Evolutionary conservation across 2,329 filamentous ascomycete species (phyloP), one percentile per base, ranked within the genome.

Genomic region (Hymenoscyphus repandus): DNA sequence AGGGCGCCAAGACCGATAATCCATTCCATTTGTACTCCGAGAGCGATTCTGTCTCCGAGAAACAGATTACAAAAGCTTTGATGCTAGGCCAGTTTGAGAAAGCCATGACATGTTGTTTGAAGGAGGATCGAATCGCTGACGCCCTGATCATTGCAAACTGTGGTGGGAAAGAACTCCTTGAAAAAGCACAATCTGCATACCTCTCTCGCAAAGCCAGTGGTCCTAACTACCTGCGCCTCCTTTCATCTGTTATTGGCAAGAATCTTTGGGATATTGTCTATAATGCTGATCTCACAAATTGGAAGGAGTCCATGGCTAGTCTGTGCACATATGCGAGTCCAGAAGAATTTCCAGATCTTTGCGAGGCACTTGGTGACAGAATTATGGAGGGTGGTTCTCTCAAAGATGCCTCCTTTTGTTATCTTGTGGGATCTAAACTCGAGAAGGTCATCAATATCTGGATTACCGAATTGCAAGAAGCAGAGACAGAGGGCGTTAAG

Each of bases 91-190:
- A 95, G 57, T 99, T 99, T 63, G 83, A 91, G 51, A 87, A 87
- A 66, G 93, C 93, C 15, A 85, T 95, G 51, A 88, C 95, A 50
- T 82, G 96, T 46, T 96, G 90, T 62, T 73, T 99, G 13, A 84
- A 88, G 63, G 90, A 96, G 68, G 84, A 95, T 58, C 84, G 91
- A 47, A 83, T 97, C 67, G 93, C 93, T 0, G 93, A 99, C 71
- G 93, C 93, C 36, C 96, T 99, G 71, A 90, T 99, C 74, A 92
- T 99, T 66, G 93, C 95, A 42, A 96, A 97, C 63, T 97, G 91
- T 63, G 91, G 93, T 52, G 93, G 92, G 44, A 90, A 95, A 67
- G 87, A 90, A 58, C 86, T 95, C 53, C 86, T 97, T 39, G 90
- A 96, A 63, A 96, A 95, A 73, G 92, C 92, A 5, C 93, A 97